These are phyloP conservation scores for Epichloe elymi DNA, from an alignment of 2,329 filamentous ascomycete genomes.

Conservation along the genomic window DNA sequence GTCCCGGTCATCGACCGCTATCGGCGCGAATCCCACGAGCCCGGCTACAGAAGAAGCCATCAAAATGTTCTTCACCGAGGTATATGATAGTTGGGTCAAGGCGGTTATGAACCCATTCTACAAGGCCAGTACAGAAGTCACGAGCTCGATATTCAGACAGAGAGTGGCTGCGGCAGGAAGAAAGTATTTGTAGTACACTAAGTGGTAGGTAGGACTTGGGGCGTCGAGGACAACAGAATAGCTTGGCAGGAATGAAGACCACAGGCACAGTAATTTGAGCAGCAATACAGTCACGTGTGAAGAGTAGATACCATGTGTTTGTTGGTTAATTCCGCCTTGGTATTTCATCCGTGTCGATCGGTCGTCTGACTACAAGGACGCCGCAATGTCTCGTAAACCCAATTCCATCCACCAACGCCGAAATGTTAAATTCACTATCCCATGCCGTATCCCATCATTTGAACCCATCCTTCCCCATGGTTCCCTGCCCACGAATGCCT, in stretches of 20 bases:
- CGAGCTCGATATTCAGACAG: slow-evolving; percentile 72
- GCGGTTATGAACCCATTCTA: slow-evolving; percentile 97
- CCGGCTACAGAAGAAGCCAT: slow-evolving; percentile 92
- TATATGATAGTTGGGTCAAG: slow-evolving; percentile 96
- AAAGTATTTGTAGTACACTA: slow-evolving; percentile 58
- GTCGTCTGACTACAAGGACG: slow-evolving; percentile 20
- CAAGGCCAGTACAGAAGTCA: slow-evolving; percentile 68
- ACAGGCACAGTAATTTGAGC: neutral
- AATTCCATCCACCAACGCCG: slow-evolving; percentile 4
- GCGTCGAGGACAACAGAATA: neutral
- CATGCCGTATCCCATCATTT: slow-evolving; percentile 15
- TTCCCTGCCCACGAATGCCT: neutral
- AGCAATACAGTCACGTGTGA: slow-evolving; percentile 12
- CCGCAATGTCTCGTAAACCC: slow-evolving; percentile 12
- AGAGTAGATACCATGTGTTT: neutral
- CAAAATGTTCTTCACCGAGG: slow-evolving; percentile 84
- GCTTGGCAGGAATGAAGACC: neutral
- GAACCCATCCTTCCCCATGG: slow-evolving; percentile 2
- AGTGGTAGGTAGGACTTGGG: neutral
- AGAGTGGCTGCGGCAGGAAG: slow-evolving; percentile 78
- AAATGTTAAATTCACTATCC: slow-evolving; percentile 9
- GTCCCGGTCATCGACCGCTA: slow-evolving; percentile 50
- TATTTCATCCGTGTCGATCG: slow-evolving; percentile 14
- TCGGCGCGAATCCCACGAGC: slow-evolving; percentile 72
- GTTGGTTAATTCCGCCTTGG: neutral